phyloP scores from a whole-genome alignment of 2,329 filamentous ascomycete species.

The Fusarium sp. region DNA sequence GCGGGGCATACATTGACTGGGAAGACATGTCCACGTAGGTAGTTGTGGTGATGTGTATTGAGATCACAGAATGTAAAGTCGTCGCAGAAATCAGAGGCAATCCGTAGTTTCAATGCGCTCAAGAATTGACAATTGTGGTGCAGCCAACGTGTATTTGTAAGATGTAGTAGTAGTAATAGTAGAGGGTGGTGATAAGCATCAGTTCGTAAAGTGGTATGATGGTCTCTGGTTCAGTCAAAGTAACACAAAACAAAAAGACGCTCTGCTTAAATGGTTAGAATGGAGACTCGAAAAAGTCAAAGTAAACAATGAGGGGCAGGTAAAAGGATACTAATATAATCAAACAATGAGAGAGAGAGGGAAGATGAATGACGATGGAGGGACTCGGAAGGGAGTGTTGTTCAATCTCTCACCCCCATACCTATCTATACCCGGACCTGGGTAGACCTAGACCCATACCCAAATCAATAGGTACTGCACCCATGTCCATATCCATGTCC shows the following conservation, averaged over 20 bases:
- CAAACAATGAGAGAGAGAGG: conserved; percentile 33
- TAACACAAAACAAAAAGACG: conserved; percentile 2
- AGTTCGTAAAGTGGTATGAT: conserved; percentile 1
- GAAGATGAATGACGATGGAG: conserved; percentile 41
- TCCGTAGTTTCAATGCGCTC: conserved; percentile 1
- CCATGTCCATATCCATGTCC: conserved; percentile 3
- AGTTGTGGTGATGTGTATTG: background rate
- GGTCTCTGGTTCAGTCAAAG: background rate
- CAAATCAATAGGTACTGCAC: background rate
- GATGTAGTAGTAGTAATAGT: background rate
- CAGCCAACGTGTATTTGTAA: background rate
- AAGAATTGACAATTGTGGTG: background rate
- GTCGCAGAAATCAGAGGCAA: conserved; percentile 8
- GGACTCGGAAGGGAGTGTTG: conserved; percentile 41
- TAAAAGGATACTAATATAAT: conserved; percentile 44
- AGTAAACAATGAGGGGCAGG: conserved; percentile 28
- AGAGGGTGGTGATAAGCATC: background rate
- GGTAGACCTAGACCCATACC: background rate
- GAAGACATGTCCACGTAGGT: conserved; percentile 21
- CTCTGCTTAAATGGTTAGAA: conserved; percentile 2
- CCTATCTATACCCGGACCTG: background rate
- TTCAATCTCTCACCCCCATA: conserved; percentile 30
- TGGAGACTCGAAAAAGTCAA: conserved; percentile 1
- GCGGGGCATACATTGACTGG: conserved; percentile 8
- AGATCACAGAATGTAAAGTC: background rate